Percentiles rank a stretch among this genome's conserved stretches.
Evolutionary conservation across 371 early-diverging fungal species (phyloP).

Genomic region (Rhizopus sp.): DNA sequence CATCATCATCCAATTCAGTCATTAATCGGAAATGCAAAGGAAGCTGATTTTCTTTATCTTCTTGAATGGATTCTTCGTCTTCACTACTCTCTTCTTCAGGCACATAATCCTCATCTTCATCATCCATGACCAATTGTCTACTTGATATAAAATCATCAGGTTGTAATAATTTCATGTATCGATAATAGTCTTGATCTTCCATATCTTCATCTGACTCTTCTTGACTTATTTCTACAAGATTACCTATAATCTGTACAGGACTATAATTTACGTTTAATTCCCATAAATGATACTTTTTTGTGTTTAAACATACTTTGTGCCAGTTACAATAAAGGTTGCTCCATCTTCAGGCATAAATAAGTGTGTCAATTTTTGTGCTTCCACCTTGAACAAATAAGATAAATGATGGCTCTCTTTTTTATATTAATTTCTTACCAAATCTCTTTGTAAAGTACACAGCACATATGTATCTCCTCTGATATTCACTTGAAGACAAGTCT

Average conservation of each 20-base stretch:
- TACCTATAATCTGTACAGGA: conserved; percentile 7
- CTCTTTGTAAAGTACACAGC: conserved; percentile 19
- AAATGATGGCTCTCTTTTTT: not conserved
- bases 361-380: conserved; percentile 19
- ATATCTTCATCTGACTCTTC: not conserved
- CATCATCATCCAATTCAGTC: not conserved
- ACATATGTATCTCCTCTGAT: conserved; percentile 10
- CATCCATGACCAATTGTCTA: too few species aligned
- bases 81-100: too few species aligned
- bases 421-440: conserved; percentile 12
- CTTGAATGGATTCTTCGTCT: too few species aligned
- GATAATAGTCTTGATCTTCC: too few species aligned
- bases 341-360: conserved; percentile 15
- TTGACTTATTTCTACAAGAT: not conserved
- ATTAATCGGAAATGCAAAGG: not conserved
- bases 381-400: conserved; percentile 4
- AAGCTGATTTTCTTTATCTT: not conserved
- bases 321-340: conserved; percentile 14
- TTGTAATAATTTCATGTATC: too few species aligned
- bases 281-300: not conserved
- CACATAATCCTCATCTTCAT: not conserved
- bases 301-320: conserved; percentile 18
- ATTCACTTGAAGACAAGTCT: conserved; percentile 13
- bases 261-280: not conserved
- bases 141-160: too few species aligned